A percentile compares a stretch with the other conserved stretches of the same genome.
Conservation (phyloP, 345 rosid genomes). For the Garcia nutans region DNA sequence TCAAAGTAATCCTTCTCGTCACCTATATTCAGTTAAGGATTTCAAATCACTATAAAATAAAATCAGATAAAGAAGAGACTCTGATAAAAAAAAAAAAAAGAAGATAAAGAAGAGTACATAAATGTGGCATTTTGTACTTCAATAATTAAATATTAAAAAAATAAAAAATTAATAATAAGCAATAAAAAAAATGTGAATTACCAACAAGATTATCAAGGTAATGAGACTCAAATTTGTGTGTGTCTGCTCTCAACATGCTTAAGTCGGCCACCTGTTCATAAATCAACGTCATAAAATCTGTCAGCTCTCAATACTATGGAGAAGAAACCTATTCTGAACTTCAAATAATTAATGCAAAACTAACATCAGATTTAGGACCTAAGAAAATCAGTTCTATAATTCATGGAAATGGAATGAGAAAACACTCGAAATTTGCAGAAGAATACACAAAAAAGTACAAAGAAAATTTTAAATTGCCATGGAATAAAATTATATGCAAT, state of each 20-base stretch:
- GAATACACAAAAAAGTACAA: background rate
- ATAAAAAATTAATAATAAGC: no score
- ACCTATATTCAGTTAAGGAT: conserved; percentile 47
- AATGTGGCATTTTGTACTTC: background rate
- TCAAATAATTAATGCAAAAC: background rate
- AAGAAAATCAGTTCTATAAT: background rate
- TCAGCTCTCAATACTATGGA: conserved; percentile 6
- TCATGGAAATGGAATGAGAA: background rate
- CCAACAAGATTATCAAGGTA: conserved; percentile 93
- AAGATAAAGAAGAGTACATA: conserved; percentile 3
- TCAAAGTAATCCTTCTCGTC: conserved; percentile 64
- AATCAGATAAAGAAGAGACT: conserved; percentile 2
- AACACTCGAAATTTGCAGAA: background rate
- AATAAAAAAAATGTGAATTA: conserved; percentile 26
- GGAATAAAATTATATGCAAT: background rate
- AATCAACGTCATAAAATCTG: conserved; percentile 14
- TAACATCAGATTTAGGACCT: background rate
- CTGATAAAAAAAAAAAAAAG: no score
- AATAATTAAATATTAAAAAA: no score
- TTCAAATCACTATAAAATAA: conserved; percentile 17
- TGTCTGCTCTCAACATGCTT: conserved; percentile 74
- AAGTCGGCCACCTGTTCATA: conserved; percentile 74
- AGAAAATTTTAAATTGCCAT: background rate
- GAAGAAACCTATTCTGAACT: background rate
- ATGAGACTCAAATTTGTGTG: conserved; percentile 85